Conservation (phyloP, 1,139 yeast genomes). For the Candida pseudoviswanathii region DNA sequence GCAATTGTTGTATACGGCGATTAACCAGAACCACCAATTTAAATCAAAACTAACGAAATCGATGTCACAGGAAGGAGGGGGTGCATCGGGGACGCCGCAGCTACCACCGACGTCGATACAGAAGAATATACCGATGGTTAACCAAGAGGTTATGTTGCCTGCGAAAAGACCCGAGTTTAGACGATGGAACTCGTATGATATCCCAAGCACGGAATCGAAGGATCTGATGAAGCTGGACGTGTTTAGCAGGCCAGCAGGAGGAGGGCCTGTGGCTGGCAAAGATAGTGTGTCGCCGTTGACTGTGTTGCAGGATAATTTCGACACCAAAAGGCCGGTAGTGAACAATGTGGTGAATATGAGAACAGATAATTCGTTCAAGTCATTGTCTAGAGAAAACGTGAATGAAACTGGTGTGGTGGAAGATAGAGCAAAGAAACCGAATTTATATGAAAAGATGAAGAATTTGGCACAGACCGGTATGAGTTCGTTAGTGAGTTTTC, state of each 20-base stretch:
- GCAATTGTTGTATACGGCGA: constrained; percentile 14
- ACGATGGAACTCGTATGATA: constrained; percentile 26
- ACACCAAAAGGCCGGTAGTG: constrained; percentile 26
- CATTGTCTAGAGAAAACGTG: neutral
- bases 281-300: constrained; percentile 32
- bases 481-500: constrained; percentile 21
- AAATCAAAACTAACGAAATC: constrained; percentile 12
- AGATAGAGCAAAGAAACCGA: constrained; percentile 3
- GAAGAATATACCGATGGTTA: constrained; percentile 13
- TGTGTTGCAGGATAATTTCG: constrained; percentile 31
- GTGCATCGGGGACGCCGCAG: neutral
- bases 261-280: neutral
- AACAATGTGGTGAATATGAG: constrained; percentile 6
- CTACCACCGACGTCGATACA: constrained; percentile 5
- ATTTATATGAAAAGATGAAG: constrained; percentile 17
- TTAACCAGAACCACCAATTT: constrained; percentile 13
- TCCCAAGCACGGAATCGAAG: constrained; percentile 6
- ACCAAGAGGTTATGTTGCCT: neutral
- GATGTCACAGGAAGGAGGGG: constrained; percentile 10
- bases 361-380: constrained; percentile 28
- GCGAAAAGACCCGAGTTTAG: constrained; percentile 16
- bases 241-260: neutral
- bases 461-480: constrained; percentile 21
- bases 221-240: neutral
- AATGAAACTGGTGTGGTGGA: no score